phyloP scores from a whole-genome alignment of 441 rosid species.

The Gossypium davidsonii region DNA sequence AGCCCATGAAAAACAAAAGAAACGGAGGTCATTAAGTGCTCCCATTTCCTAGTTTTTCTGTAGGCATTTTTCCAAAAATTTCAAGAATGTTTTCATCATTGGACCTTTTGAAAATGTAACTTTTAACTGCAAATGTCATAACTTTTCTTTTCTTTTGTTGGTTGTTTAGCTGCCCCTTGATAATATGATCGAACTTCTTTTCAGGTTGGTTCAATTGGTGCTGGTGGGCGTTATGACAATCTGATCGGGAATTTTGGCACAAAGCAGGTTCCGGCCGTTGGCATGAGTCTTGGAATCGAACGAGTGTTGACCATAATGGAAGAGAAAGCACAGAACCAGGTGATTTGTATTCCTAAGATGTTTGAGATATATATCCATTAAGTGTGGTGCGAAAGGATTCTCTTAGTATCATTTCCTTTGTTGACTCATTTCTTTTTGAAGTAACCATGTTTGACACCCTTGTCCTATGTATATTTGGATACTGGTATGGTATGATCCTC shows the following conservation, averaged over 20 bases:
- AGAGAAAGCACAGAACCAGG: constrained; percentile 64
- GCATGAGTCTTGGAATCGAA: constrained; percentile 93
- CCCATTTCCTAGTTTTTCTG: neutral
- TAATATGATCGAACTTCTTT: neutral
- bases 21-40: neutral
- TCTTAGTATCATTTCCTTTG: too few species aligned
- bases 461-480: neutral
- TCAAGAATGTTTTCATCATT: neutral
- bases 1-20: too few species aligned
- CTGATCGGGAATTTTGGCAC: constrained; percentile 85
- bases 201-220: constrained; percentile 95
- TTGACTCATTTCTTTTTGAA: too few species aligned
- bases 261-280: constrained; percentile 88
- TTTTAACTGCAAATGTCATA: neutral
- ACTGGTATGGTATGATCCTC: neutral
- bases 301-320: constrained; percentile 89
- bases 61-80: neutral
- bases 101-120: neutral
- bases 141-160: neutral
- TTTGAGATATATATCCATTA: neutral
- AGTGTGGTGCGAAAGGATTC: neutral
- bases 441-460: neutral
- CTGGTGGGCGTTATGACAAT: constrained; percentile 91
- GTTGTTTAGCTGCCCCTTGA: neutral
- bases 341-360: constrained; percentile 7